Conservation (phyloP, 805 yeast genomes). For the Metschnikowia hibisci region DNA sequence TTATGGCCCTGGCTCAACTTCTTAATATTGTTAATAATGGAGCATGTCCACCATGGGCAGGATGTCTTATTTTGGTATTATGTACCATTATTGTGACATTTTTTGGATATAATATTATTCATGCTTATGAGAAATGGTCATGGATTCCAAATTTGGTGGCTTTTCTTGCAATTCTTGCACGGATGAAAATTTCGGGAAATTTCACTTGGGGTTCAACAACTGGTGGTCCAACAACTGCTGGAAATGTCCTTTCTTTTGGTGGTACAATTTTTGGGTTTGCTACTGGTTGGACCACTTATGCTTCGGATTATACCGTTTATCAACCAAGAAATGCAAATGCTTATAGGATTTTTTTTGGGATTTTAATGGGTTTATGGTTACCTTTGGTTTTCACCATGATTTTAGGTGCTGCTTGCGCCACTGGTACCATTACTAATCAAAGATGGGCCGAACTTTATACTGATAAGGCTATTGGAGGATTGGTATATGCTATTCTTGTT, state of each 20-base stretch:
- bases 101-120: constrained; percentile 83
- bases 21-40: constrained; percentile 68
- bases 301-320: constrained; percentile 89
- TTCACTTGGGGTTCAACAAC: constrained; percentile 39
- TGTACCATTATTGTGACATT: constrained; percentile 70
- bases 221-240: constrained; percentile 68
- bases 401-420: constrained; percentile 82
- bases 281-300: constrained; percentile 91
- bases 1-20: constrained; percentile 83
- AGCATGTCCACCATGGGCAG: constrained; percentile 85
- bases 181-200: constrained; percentile 63
- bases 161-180: constrained; percentile 74
- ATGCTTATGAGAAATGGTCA: constrained; percentile 74
- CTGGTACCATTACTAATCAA: constrained; percentile 49
- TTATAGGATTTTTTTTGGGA: constrained; percentile 57
- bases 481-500: constrained; percentile 74
- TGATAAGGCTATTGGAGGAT: constrained; percentile 68
- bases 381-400: constrained; percentile 73
- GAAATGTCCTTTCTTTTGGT: constrained; percentile 74
- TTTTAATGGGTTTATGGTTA: constrained; percentile 57
- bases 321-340: constrained; percentile 65
- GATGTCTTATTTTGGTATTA: constrained; percentile 67
- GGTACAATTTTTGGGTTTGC: constrained; percentile 83
- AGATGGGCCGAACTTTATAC: constrained; percentile 50
- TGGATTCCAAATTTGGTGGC: constrained; percentile 81